Base-by-base conservation (phyloP, 2,329 filamentous ascomycete species). In the Rhynchosporium secalis region DNA sequence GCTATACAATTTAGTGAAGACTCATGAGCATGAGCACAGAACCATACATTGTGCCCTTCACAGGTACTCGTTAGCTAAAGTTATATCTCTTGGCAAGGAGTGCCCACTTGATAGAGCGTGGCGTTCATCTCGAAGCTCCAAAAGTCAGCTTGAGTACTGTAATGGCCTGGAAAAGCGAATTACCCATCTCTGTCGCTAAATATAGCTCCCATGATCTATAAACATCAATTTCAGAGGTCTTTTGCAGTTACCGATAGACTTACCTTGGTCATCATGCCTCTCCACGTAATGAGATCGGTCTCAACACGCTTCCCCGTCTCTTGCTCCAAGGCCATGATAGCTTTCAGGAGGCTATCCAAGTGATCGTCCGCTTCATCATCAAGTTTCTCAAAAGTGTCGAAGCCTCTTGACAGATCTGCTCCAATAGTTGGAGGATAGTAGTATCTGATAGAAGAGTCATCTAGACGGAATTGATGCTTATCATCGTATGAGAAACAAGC, bases 231-330 rank as follows among this genome's bases (percentile, higher is more conserved):
- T n/a, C 4, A 1, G 26, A 20, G 6, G 3, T 7, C 31, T 52
- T 8, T 8, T 46, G 12, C 55, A 57, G 28, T 15, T 1, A 12
- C 43, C 45, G 10, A n/a, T 46, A 54, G 41, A 52, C 62, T 58
- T 73, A 93, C 92, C 83, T 97, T 99, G 66, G 95, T 98, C 88
- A 99, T 93, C 92, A 98, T 97, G 43, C 95, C 95, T 71, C 95
- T 83, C 94, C 94, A 99, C 1, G 94, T 98, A 57, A 98, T 82
- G 51, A 98, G 75, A 70, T 96, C 86, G 2, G 89, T 88, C 65
- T 92, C 87, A 38, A 88, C 86, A 72, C 83, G 87, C 71, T 84
- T 81, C 2, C 84, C 83, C 0, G 82, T 85, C 67, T 86, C 80
- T 74, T 87, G 81, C 76, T 98, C 95, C 68, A 91, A 81, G 31